Evolutionary conservation across 2,329 filamentous ascomycete species (phyloP).

Genomic region (Venturia effusa): DNA sequence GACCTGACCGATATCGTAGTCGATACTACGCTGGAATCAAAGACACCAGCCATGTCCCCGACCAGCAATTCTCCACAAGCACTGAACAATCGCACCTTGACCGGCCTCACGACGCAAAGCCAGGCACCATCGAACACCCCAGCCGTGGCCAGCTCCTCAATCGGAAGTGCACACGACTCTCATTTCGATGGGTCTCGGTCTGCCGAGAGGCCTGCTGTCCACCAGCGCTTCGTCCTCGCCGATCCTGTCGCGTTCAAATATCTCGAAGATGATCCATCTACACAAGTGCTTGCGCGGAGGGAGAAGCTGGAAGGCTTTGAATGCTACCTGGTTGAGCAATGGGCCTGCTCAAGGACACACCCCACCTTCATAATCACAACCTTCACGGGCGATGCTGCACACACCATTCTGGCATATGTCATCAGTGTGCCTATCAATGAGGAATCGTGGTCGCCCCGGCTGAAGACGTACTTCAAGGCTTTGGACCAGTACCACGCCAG

Average conservation of each 20-base stretch:
- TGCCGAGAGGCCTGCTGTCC: conserved; percentile 22
- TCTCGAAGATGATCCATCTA: conserved; percentile 73
- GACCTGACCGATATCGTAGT: neutral
- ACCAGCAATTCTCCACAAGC: neutral
- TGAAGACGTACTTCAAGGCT: conserved; percentile 77
- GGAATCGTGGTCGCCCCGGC: conserved; percentile 62
- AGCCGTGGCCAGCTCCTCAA: neutral
- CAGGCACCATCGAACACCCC: neutral
- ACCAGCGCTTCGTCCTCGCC: conserved; percentile 52
- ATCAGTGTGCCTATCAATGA: conserved; percentile 75
- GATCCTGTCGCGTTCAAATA: conserved; percentile 60
- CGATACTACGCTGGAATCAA: neutral
- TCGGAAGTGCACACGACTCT: conserved; percentile 12
- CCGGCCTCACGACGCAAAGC: neutral
- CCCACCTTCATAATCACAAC: conserved; percentile 88
- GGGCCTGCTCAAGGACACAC: conserved; percentile 84
- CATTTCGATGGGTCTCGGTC: conserved; percentile 18
- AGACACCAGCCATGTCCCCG: neutral
- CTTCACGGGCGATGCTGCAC: conserved; percentile 76
- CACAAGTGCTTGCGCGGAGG: conserved; percentile 62
- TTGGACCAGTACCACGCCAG: conserved; percentile 77
- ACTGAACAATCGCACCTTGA: neutral
- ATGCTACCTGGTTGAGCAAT: conserved; percentile 91
- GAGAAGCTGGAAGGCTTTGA: conserved; percentile 72
- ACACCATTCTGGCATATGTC: conserved; percentile 69